Base-by-base conservation (phyloP, 2,329 filamentous ascomycete genomes). In the Dryadomyces sulphureus region DNA sequence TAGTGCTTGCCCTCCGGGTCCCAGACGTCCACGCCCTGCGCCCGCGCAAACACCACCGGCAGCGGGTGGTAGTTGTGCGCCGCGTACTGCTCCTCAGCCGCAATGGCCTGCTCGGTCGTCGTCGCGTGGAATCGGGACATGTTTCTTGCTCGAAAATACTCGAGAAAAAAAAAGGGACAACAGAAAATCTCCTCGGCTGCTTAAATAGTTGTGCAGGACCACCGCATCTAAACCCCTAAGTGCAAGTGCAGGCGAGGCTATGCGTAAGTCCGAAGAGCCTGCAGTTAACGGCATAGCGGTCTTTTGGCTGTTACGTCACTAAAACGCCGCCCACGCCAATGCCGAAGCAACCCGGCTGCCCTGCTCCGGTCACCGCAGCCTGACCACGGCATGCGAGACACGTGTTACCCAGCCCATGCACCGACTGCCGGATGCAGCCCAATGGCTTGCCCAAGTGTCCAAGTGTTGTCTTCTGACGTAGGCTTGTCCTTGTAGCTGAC, bases 21-120 rank as follows among this genome's bases (percentile, higher is more conserved):
- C 90, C 92, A 98, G 48, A 96, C 92, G 50, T 84, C 81, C 59
- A 83, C 82, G 42, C 90, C 92, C 56, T 81, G 75, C 38, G 88
- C 92, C 53, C 79, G 78, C 47, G 90, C 74, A 64, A 96, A 95
- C 60, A 94, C 92, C 49, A 98, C 81, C 36, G 92, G 92, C 2
- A 98, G 77, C 16, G 92, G 92, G 65, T 96, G 89, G 73, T 98
- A 98, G 72, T 98, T 98, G 77, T 98, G 92, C 42, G 92, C 92
- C 43, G 92, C 92, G 63, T 77, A 90, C 60, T 84, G 71, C 58
- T 85, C 72, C 68, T 98, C 92, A 45, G 79, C 69, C 45, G 79
- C 68, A 62, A 95, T 93, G 56, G 92, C 90, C 55, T 75, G 71
- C 48, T 79, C 68, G 38, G 88, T 89, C 22, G 90, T 88, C 19